Evolutionary conservation across 2,329 filamentous ascomycete genomes (phyloP), one percentile per base, ranked within the genome.

Genomic region (Tolypocladium tundrense): DNA sequence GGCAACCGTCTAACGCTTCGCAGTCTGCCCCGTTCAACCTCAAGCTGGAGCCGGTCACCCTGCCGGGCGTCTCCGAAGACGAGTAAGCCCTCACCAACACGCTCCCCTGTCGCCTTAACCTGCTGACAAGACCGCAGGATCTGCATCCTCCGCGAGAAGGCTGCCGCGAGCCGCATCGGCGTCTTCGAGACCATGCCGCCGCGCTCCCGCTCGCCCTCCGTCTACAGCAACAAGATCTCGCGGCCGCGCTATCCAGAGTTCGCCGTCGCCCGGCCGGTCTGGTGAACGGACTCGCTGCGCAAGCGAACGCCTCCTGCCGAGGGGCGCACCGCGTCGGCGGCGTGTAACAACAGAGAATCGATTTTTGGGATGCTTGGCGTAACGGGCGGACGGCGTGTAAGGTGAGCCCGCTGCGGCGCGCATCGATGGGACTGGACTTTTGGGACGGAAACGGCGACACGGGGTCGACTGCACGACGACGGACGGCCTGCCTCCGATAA

Each of bases 11-110:
- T 69, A 62, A 70, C 61, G 53, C 1, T 1, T 48, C 50, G n/a
- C 60, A 85, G 82, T 84, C 81, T 54, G 77, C 77, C 11, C 83
- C 83, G 0, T 86, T 82, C 69, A 75, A 84, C 67, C 79, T 85
- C 65, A 79, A 80, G 66, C 77, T 77, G 59, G 80, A 83, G 65
- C 70, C 75, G n/a, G 72, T 79, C 45, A 70, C 70, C 50, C 70
- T 85, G 16, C 80, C 81, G 2, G 83, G 82, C 43, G 73, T 85
- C 48, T 79, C 79, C 52, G 75, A 82, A 62, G 80, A 84, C 63
- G 81, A 86, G 82, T 85, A 76, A 4, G 48, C 31, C 6, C 48
- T 3, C 48, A 6, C 1, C 27, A n/a, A 14, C 16, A 13, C 48
- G 19, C 27, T 10, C n/a, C 31, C 4, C 5, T 31, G 10, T 35